Percentiles rank a stretch among this genome's conserved stretches.
These are phyloP conservation scores for Amphirosellinia nigrospora DNA, from an alignment of 495 filamentous ascomycete genomes.

Conservation along the genomic window DNA sequence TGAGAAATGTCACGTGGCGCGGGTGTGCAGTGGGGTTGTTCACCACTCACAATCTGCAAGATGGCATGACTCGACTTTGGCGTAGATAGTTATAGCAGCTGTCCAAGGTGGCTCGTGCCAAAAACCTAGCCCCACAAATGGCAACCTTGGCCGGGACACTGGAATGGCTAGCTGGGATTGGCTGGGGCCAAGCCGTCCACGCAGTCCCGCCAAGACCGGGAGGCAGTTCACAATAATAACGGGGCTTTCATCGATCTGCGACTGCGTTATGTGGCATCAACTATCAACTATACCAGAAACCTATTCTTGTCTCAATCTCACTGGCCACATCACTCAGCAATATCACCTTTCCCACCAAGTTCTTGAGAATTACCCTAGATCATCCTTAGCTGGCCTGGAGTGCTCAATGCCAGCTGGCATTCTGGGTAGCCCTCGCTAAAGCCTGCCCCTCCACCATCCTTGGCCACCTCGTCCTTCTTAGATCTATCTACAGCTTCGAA, in stretches of 20 bases:
- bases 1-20: constrained; percentile 16
- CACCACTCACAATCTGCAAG: not conserved
- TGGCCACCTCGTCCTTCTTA: not conserved
- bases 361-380: not conserved
- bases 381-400: constrained; percentile 40
- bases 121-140: not conserved
- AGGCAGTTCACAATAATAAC: constrained; percentile 29
- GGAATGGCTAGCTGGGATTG: constrained; percentile 17
- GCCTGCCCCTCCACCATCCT: constrained; percentile 6
- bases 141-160: not conserved
- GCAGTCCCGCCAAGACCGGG: constrained; percentile 27
- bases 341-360: not conserved
- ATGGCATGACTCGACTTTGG: constrained; percentile 4
- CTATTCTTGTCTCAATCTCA: not conserved
- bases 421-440: constrained; percentile 31
- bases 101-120: constrained; percentile 9
- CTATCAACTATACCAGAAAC: constrained; percentile 16
- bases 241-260: constrained; percentile 18
- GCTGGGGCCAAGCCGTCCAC: constrained; percentile 24
- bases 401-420: constrained; percentile 44
- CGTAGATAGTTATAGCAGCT: too few relatives aligned
- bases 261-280: constrained; percentile 45
- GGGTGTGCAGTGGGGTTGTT: not conserved
- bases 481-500: constrained; percentile 42
- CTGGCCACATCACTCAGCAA: constrained; percentile 8